Percentiles rank a stretch among this genome's conserved stretches.
These are phyloP conservation scores for Xanthoceras sorbifolium DNA, from an alignment of 345 rosid genomes.

Conservation along the genomic window DNA sequence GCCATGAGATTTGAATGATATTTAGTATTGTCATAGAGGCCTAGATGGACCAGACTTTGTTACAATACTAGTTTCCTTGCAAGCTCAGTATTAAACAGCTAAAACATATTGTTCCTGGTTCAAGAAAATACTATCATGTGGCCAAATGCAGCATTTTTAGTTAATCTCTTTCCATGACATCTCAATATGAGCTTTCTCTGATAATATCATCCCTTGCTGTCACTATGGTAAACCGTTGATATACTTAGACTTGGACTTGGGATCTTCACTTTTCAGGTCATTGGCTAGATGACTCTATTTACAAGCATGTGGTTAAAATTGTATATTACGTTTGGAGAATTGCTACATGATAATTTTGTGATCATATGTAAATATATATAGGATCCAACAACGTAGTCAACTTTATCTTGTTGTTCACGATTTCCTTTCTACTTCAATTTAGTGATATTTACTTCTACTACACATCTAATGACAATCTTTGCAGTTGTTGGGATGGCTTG, in stretches of 20 bases:
- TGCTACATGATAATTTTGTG: neutral
- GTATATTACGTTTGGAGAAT: neutral
- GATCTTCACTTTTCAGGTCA: neutral
- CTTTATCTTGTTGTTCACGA: neutral
- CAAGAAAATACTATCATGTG: neutral
- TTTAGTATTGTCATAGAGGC: neutral
- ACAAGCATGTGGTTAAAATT: neutral
- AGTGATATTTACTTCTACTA: neutral
- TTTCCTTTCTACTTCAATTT: neutral
- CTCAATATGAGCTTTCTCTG: neutral
- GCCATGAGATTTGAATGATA: neutral
- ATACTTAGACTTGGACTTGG: neutral
- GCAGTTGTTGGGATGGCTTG: slow-evolving; percentile 80
- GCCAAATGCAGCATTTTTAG: neutral
- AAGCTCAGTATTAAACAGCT: neutral
- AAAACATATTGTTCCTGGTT: neutral
- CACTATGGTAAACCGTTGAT: neutral
- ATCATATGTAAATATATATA: neutral
- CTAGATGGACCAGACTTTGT: neutral
- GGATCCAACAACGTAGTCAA: no score
- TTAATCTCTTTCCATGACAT: neutral
- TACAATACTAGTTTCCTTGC: neutral
- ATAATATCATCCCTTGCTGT: neutral
- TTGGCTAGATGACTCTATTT: neutral
- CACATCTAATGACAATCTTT: slow-evolving; percentile 12